Evolutionary conservation across 768 basidiomycete species (phyloP).

Genomic region (Fibroporia radiculosa): DNA sequence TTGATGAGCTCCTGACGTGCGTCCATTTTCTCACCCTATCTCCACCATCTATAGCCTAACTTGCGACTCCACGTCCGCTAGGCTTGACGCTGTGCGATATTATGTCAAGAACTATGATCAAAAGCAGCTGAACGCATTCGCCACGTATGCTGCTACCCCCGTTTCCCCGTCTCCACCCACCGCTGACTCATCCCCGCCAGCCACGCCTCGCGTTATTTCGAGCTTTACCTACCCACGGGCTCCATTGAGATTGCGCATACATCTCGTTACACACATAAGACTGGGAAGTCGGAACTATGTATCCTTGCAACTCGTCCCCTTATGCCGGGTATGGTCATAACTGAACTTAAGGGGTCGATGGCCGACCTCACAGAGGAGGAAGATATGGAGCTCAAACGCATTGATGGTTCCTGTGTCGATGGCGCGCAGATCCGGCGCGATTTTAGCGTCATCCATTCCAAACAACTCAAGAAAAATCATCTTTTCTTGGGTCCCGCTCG

Average conservation of each 20-base stretch:
- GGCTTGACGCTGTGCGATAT: slow-evolving; percentile 68
- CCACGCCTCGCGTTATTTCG: slow-evolving; percentile 84
- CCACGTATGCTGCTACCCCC: slow-evolving; percentile 57
- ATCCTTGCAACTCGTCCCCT: slow-evolving; percentile 76
- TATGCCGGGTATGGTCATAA: slow-evolving; percentile 61
- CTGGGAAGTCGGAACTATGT: slow-evolving; percentile 84
- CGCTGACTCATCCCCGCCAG: slow-evolving; percentile 30
- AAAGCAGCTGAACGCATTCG: slow-evolving; percentile 86
- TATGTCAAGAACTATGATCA: slow-evolving; percentile 70
- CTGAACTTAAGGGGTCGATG: slow-evolving; percentile 88
- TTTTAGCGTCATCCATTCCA: slow-evolving; percentile 88
- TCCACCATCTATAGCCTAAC: neutral
- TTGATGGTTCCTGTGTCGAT: slow-evolving; percentile 58
- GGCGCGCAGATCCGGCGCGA: slow-evolving; percentile 58
- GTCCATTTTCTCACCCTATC: slow-evolving; percentile 26
- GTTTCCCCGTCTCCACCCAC: slow-evolving; percentile 16
- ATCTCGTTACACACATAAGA: slow-evolving; percentile 77
- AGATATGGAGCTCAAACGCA: slow-evolving; percentile 79
- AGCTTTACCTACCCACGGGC: slow-evolving; percentile 76
- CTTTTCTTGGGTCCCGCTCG: slow-evolving; percentile 86
- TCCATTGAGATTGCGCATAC: slow-evolving; percentile 87
- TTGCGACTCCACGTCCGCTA: slow-evolving; percentile 27
- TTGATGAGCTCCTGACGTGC: slow-evolving; percentile 72
- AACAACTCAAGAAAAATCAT: slow-evolving; percentile 88
- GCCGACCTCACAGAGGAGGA: slow-evolving; percentile 82